phyloP scores from a whole-genome alignment of 2,329 filamentous ascomycete genomes.

The Trichoderma hamatum region DNA sequence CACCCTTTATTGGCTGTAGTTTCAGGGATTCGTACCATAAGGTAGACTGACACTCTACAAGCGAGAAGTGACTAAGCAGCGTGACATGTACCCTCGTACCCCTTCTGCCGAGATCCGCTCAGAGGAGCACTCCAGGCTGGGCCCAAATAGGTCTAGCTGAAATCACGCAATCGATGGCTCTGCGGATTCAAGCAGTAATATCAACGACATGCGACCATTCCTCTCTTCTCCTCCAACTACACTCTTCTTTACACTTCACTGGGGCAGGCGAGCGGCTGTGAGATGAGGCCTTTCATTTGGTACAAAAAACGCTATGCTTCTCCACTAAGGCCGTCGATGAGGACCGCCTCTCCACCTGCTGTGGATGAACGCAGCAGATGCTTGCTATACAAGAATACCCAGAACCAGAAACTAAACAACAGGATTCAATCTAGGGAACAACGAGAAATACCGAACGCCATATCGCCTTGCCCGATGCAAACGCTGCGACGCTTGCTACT shows the following conservation, averaged over 20 bases:
- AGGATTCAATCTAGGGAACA: constrained; percentile 5
- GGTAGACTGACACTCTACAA: not conserved
- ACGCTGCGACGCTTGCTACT: constrained; percentile 33
- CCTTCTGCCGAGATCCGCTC: constrained; percentile 18
- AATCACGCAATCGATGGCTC: constrained; percentile 41
- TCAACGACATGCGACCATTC: constrained; percentile 29
- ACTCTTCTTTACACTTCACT: constrained; percentile 27
- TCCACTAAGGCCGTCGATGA: constrained; percentile 12
- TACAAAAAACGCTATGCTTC: constrained; percentile 30
- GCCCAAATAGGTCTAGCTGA: constrained; percentile 34
- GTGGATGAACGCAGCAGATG: constrained; percentile 20
- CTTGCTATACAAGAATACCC: constrained; percentile 22
- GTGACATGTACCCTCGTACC: not conserved
- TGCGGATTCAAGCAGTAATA: constrained; percentile 30
- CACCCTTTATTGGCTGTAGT: not conserved
- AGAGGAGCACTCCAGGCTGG: constrained; percentile 1
- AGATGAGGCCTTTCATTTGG: constrained; percentile 31
- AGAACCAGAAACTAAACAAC: constrained; percentile 25
- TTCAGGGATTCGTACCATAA: not conserved
- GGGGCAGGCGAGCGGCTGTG: constrained; percentile 15
- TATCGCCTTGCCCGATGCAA: constrained; percentile 10
- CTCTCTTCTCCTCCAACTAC: constrained; percentile 30
- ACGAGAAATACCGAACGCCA: constrained; percentile 2
- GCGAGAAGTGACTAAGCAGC: not conserved
- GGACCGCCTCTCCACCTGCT: constrained; percentile 10